Base-by-base conservation (phyloP, 2,329 filamentous ascomycete species). In the Penicillium sp. region DNA sequence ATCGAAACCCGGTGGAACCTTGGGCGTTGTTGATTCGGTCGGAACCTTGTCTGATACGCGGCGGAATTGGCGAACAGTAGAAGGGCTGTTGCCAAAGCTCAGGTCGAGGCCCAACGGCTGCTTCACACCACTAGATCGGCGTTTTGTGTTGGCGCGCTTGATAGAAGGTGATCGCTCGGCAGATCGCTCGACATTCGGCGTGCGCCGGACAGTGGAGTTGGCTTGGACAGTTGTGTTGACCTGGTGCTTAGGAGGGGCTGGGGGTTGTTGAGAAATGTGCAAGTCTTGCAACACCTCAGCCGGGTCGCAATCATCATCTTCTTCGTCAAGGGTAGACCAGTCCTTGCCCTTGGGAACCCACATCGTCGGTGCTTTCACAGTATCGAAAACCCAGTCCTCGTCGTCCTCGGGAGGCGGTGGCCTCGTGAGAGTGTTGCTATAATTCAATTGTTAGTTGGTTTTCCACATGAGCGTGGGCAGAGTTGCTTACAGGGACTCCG, bases 311-410 rank as follows among this genome's bases (percentile, higher is more conserved):
- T 65, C 61, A 19, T 61, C 58, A 14, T 67, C 66, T 50, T 78
- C 75, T 16, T 74, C 71, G 16, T 73, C 72, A 6, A 74, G 60
- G 7, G 55, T 72, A 66, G 58, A 75, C 70, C 41, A 74, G 60
- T 74, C 60, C 74, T 83, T 86, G 67, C 85, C 80, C 58, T 79
- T 85, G 4, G 85, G 82, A 4, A 80, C 83, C 35, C 88, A 81
- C 61, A 80, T 76, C 0, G 90, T 91, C 7, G 81, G 76, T 11
- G 85, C 84, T 75, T 91, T 95, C 71, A 98, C 87, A 0, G 94
- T 98, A 70, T 97, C 94, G 72, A 98, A 98, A 2, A 96, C 89
- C 94, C 94, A 98, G 64, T 91, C 93, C 63, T 96, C 92, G 16
- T 90, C 83, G n/a, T 90, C 83, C 5, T 92, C 88, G 39, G 82